Evolutionary conservation across 2,329 filamentous ascomycete species (phyloP).

Genomic region (Calonectria honghensis): DNA sequence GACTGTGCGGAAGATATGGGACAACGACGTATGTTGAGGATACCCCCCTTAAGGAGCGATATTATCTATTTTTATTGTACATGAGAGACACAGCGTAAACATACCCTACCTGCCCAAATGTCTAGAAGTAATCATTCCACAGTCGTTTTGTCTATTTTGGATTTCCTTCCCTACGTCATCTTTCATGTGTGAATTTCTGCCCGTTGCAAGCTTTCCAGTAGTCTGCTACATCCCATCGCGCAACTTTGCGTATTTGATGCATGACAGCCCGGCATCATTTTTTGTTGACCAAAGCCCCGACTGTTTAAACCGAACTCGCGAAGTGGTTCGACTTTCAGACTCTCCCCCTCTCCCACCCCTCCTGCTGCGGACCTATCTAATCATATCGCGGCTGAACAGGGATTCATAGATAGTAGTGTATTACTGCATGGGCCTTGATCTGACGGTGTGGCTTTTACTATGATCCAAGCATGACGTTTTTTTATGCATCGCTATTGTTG

Average conservation of each 20-base stretch:
- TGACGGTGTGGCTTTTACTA: too few species aligned
- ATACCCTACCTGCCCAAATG: slow-evolving; percentile 36
- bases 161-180: background rate
- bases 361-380: too few species aligned
- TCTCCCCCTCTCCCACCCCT: too few species aligned
- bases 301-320: background rate
- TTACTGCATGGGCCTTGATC: too few species aligned
- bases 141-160: slow-evolving; percentile 25
- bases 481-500: too few species aligned
- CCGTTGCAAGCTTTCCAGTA: background rate
- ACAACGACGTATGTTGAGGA: slow-evolving; percentile 48
- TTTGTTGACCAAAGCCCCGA: background rate
- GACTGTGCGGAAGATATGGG: slow-evolving; percentile 20
- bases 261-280: background rate
- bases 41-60: slow-evolving; percentile 51
- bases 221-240: too few species aligned
- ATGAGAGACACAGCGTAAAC: slow-evolving; percentile 48
- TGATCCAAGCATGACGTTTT: too few species aligned
- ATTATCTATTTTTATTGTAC: slow-evolving; percentile 50
- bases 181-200: background rate
- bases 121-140: slow-evolving; percentile 39
- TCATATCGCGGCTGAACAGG: too few species aligned
- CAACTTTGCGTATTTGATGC: slow-evolving; percentile 1
- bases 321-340: too few species aligned
- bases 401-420: too few species aligned